Conservation (phyloP, 495 filamentous ascomycete species). For the Lasiosphaeriaceae sp. region DNA sequence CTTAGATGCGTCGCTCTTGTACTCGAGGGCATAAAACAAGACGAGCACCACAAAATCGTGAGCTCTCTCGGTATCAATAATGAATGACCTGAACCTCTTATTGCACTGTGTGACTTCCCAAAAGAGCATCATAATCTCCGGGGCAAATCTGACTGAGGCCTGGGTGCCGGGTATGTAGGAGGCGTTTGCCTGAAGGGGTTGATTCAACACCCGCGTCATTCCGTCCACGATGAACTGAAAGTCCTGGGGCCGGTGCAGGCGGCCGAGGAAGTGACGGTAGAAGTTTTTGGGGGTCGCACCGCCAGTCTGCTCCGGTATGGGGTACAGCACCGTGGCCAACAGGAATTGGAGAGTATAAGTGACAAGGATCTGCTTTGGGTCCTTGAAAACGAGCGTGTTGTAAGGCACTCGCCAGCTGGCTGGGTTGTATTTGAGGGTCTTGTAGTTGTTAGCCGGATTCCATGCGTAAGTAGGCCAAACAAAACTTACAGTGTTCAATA, state of each 20-base stretch:
- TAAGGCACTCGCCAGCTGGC: constrained; percentile 93
- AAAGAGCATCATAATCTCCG: constrained; percentile 96
- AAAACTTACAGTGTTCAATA: constrained; percentile 84
- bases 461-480: neutral
- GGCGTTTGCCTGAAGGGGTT: constrained; percentile 80
- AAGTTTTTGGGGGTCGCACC: constrained; percentile 68
- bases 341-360: constrained; percentile 90
- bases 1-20: constrained; percentile 79
- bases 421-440: constrained; percentile 96
- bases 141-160: constrained; percentile 76
- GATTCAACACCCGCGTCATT: constrained; percentile 89
- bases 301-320: constrained; percentile 75
- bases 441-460: constrained; percentile 15
- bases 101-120: constrained; percentile 98
- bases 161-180: constrained; percentile 90
- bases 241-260: constrained; percentile 89
- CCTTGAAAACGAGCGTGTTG: constrained; percentile 89
- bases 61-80: constrained; percentile 90
- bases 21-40: constrained; percentile 87
- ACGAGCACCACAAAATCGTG: constrained; percentile 91
- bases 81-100: constrained; percentile 93
- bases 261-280: constrained; percentile 87
- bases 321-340: constrained; percentile 83
- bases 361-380: constrained; percentile 86
- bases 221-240: constrained; percentile 98